Conservation (phyloP, 2,329 filamentous ascomycete genomes). For the Colletotrichum navitas region DNA sequence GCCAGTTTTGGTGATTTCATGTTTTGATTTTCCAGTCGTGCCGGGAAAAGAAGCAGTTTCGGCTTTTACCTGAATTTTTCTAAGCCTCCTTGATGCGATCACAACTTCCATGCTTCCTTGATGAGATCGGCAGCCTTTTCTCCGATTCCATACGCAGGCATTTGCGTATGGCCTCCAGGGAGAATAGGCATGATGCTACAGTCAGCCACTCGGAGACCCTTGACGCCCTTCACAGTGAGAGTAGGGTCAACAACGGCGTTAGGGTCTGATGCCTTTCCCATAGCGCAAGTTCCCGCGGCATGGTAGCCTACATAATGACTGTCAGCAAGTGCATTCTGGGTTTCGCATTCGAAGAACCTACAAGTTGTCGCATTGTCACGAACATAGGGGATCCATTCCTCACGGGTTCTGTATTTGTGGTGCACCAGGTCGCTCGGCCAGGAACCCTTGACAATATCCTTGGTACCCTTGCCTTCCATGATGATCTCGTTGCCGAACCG, state of each 20-base stretch:
- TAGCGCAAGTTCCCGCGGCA: slow-evolving; percentile 67
- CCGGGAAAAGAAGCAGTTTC: not conserved
- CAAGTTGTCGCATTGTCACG: slow-evolving; percentile 72
- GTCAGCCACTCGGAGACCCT: slow-evolving; percentile 66
- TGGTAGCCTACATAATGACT: slow-evolving; percentile 61
- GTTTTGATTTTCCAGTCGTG: not conserved
- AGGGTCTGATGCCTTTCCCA: slow-evolving; percentile 59
- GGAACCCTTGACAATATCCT: slow-evolving; percentile 68
- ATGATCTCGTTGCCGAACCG: slow-evolving; percentile 71
- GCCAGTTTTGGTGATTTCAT: not conserved
- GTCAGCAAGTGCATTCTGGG: slow-evolving; percentile 4
- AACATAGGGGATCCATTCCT: slow-evolving; percentile 70
- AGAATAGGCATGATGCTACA: slow-evolving; percentile 65
- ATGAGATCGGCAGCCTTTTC: slow-evolving; percentile 65
- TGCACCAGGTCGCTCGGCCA: slow-evolving; percentile 68
- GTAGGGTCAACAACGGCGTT: slow-evolving; percentile 66
- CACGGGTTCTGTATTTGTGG: slow-evolving; percentile 64
- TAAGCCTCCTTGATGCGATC: not conserved
- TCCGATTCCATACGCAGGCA: slow-evolving; percentile 69
- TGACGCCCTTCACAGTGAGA: slow-evolving; percentile 65
- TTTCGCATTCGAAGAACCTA: slow-evolving; percentile 48
- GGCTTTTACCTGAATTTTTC: too few relatives aligned
- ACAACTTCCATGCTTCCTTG: slow-evolving; percentile 50
- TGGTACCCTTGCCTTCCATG: slow-evolving; percentile 67
- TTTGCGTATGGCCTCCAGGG: slow-evolving; percentile 66